phyloP scores from a whole-genome alignment of 805 yeast genomes.

The Brettanomyces naardenensis region DNA sequence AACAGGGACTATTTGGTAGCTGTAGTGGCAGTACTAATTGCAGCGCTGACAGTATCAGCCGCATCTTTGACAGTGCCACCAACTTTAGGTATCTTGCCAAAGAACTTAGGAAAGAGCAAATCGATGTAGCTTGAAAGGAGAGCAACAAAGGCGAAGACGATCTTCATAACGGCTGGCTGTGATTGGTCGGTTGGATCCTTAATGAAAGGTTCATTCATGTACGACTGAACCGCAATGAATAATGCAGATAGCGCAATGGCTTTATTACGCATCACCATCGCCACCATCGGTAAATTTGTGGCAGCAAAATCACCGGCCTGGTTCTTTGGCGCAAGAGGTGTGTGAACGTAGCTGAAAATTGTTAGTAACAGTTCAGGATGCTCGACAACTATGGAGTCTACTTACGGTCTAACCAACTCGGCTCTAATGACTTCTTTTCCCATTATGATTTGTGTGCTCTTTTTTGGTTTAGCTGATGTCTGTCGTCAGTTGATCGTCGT shows the following conservation, averaged over 20 bases:
- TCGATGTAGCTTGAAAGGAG: slow-evolving; percentile 45
- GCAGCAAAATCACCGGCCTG: slow-evolving; percentile 40
- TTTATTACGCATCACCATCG: slow-evolving; percentile 53
- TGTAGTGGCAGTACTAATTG: slow-evolving; percentile 1
- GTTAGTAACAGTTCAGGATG: slow-evolving; percentile 4
- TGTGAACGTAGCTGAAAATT: slow-evolving; percentile 32
- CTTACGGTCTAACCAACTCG: slow-evolving; percentile 22
- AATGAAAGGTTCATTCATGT: slow-evolving; percentile 30
- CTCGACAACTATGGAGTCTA: slow-evolving; percentile 1
- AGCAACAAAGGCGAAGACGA: slow-evolving; percentile 40
- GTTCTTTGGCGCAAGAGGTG: slow-evolving; percentile 37
- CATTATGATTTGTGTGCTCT: slow-evolving; percentile 7
- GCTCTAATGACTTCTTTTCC: slow-evolving; percentile 23
- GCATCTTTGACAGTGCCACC: slow-evolving; percentile 9
- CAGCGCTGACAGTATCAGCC: slow-evolving; percentile 5
- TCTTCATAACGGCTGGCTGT: slow-evolving; percentile 39
- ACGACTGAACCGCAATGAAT: slow-evolving; percentile 44
- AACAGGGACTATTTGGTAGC: neutral
- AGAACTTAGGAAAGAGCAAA: slow-evolving; percentile 36
- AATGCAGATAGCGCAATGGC: slow-evolving; percentile 48
- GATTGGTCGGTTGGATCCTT: slow-evolving; percentile 18
- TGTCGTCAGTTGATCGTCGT: too few species aligned
- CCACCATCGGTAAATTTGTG: slow-evolving; percentile 54
- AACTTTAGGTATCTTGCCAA: slow-evolving; percentile 12
- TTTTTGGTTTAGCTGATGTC: too few species aligned